phyloP scores from a whole-genome alignment of 2,329 filamentous ascomycete genomes.

The Arthrocladium fulminans region DNA sequence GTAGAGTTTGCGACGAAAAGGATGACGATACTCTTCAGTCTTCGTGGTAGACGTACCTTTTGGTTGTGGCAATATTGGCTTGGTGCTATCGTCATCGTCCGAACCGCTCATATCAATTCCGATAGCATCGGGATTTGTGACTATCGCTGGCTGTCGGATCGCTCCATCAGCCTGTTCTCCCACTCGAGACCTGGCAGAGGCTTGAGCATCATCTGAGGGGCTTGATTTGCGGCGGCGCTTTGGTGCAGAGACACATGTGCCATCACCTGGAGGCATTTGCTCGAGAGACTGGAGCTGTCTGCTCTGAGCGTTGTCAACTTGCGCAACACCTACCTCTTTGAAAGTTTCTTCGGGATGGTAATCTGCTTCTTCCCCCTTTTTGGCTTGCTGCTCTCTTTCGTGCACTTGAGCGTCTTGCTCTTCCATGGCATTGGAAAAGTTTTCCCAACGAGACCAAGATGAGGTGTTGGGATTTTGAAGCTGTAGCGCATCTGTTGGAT shows the following conservation, averaged over 20 bases:
- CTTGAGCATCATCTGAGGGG: not conserved
- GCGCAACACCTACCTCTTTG: slow-evolving; percentile 30
- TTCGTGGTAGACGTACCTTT: slow-evolving; percentile 1
- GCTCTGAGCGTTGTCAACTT: slow-evolving; percentile 7
- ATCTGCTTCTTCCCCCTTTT: slow-evolving; percentile 17
- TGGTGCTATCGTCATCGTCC: slow-evolving; percentile 7
- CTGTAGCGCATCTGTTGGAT: too few species aligned
- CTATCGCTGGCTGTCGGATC: slow-evolving; percentile 1
- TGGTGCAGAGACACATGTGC: slow-evolving; percentile 15
- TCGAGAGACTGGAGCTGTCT: not conserved
- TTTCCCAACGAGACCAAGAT: slow-evolving; percentile 31
- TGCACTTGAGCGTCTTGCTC: slow-evolving; percentile 27
- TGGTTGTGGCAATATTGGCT: not conserved
- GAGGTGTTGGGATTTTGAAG: too few species aligned
- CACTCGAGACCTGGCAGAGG: not conserved
- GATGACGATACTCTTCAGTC: not conserved
- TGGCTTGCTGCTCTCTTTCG: slow-evolving; percentile 22
- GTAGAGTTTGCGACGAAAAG: not conserved
- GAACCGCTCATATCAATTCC: slow-evolving; percentile 10
- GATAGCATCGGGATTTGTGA: slow-evolving; percentile 19
- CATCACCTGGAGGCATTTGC: slow-evolving; percentile 18
- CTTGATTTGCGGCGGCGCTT: slow-evolving; percentile 11
- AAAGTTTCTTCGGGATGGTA: slow-evolving; percentile 30
- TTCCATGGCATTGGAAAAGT: slow-evolving; percentile 29
- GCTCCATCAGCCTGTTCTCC: slow-evolving; percentile 9